Base-by-base conservation (phyloP, 139 green algal genomes). In the Chlamydomonas sphaeroides region DNA sequence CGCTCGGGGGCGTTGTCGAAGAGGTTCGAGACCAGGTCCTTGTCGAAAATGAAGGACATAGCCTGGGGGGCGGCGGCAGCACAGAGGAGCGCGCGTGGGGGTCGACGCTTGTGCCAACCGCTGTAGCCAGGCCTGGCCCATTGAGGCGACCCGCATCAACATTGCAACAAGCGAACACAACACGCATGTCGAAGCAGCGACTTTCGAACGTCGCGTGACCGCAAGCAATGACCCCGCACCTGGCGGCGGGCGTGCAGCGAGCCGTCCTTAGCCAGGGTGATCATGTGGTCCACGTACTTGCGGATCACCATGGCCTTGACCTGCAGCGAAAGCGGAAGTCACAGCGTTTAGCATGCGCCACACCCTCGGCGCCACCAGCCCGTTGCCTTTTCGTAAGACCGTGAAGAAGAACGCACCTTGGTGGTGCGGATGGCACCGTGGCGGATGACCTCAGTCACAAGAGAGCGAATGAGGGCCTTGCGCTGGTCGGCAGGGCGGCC, bases 221-320 rank as follows among this genome's bases (percentile, higher is more conserved):
- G n/a, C n/a, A n/a, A n/a, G n/a, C n/a, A n/a, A n/a, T n/a, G n/a
- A n/a, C 28, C 38, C 20, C 84, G 5, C 65, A 93, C 92, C 90
- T 97, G 94, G 7, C 95, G 89, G 38, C 93, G 88, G 5, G 95
- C 89, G 83, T 98, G 97, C 57, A 98, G 88, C 39, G 84, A 91
- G 49, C 95, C 96, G 36, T 94, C 88, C 94, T 99, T 99, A 49
- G 97, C 97, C 68, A 99, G 90, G n/a, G 90, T 95, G 72, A 99
- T 99, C 92, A 99, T 98, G 80, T 98, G 95, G 88, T 99, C 97
- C 36, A 98, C 97, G 68, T 95, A 94, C 79, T 96, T 96, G 39
- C 95, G 90, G 63, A 99, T 96, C 20, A 96, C 97, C 89, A 98
- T 99, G 66, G 97, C 97, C 74, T 92, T 91, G 15, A 94, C 82